Conservation (phyloP, 2,329 filamentous ascomycete species). For the Pseudogymnoascus sp. region DNA sequence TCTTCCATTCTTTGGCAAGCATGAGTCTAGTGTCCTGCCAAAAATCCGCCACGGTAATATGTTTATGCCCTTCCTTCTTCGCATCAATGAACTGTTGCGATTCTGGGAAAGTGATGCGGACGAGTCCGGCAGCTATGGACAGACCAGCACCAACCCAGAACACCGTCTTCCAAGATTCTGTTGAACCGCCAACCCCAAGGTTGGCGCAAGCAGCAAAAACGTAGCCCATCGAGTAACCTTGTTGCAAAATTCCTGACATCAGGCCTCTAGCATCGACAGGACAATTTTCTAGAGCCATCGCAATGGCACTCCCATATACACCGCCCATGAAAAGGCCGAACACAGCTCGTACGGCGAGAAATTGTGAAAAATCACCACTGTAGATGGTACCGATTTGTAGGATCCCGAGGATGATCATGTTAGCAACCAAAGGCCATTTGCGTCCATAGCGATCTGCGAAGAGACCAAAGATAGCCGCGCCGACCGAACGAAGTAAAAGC, state of each 20-base stretch:
- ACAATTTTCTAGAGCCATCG: conserved; percentile 60
- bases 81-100: conserved; percentile 67
- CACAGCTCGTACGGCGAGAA: conserved; percentile 62
- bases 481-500: conserved; percentile 62
- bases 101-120: conserved; percentile 63
- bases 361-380: conserved; percentile 37
- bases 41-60: conserved; percentile 44
- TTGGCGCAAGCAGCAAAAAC: conserved; percentile 67
- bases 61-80: conserved; percentile 48
- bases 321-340: conserved; percentile 78
- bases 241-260: conserved; percentile 74
- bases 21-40: conserved; percentile 62
- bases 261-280: conserved; percentile 40
- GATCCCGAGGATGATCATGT: conserved; percentile 63
- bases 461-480: conserved; percentile 66
- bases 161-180: conserved; percentile 63
- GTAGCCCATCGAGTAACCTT: conserved; percentile 70
- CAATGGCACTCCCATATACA: conserved; percentile 66
- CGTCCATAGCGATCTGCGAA: conserved; percentile 70
- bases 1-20: conserved; percentile 62
- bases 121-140: conserved; percentile 58
- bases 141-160: conserved; percentile 65
- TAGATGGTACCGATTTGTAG: conserved; percentile 70
- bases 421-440: conserved; percentile 75
- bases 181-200: conserved; percentile 57